Conservation (phyloP, 2,329 filamentous ascomycete genomes). For the Beauveria sp. region DNA sequence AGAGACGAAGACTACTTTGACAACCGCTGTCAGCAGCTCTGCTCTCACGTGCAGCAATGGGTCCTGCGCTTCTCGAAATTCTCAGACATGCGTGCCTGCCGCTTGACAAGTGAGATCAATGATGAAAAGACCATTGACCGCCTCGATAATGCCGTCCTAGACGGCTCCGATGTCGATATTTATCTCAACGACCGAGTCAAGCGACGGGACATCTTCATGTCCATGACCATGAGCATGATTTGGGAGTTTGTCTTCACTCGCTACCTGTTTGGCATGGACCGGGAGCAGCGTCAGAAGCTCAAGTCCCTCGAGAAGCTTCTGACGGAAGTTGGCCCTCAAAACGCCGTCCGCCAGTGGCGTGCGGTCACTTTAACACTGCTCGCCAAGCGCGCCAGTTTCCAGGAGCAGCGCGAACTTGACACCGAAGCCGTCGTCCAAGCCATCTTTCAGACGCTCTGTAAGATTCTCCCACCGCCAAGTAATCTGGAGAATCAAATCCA, state of each 20-base stretch:
- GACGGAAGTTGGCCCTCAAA: constrained; percentile 74
- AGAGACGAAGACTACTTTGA: constrained; percentile 95
- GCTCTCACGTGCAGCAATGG: constrained; percentile 95
- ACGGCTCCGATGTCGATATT: constrained; percentile 84
- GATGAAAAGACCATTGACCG: constrained; percentile 92
- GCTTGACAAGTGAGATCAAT: constrained; percentile 72
- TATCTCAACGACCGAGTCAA: constrained; percentile 83
- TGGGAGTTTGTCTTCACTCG: constrained; percentile 98
- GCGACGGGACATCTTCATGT: constrained; percentile 94
- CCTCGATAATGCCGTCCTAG: constrained; percentile 87
- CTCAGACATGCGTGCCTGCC: constrained; percentile 84
- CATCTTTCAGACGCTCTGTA: constrained; percentile 72
- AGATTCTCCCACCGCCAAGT: constrained; percentile 78
- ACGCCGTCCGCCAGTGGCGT: constrained; percentile 95
- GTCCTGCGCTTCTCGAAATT: constrained; percentile 96
- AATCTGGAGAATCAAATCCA: constrained; percentile 75
- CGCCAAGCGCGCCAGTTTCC: constrained; percentile 71
- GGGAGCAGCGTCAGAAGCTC: constrained; percentile 94
- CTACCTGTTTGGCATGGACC: constrained; percentile 97
- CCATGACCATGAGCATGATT: constrained; percentile 97
- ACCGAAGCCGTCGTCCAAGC: constrained; percentile 91
- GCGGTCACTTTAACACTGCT: constrained; percentile 89
- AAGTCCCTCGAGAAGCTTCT: constrained; percentile 92
- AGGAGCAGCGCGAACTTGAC: constrained; percentile 75
- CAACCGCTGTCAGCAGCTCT: constrained; percentile 85